Percentiles rank a stretch among this genome's conserved stretches.
Evolutionary conservation across 2,329 filamentous ascomycete species (phyloP).

Genomic region (Knufia fluminis): DNA sequence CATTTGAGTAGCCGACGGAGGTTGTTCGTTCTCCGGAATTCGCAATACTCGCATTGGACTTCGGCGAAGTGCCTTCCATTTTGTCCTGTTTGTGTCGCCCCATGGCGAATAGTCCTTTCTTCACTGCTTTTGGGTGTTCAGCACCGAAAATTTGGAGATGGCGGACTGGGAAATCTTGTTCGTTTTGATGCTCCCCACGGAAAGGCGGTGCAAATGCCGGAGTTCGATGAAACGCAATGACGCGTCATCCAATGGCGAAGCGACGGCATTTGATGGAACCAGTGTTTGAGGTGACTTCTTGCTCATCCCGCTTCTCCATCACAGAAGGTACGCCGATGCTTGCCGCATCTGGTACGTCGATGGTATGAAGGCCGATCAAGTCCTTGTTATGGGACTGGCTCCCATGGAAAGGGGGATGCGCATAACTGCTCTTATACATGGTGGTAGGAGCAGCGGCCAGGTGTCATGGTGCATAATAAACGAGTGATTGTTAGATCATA

Average conservation of each 20-base stretch:
- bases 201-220: conserved; percentile 8
- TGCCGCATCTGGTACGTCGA: background rate
- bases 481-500: too few relatives aligned
- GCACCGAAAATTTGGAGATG: background rate
- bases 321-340: conserved; percentile 2
- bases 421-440: background rate
- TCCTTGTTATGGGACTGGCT: background rate
- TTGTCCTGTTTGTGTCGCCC: background rate
- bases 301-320: too few relatives aligned
- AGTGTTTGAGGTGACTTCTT: background rate
- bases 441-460: background rate
- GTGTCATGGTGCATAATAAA: too few relatives aligned
- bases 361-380: conserved; percentile 1
- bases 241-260: background rate
- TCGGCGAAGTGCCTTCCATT: background rate
- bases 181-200: conserved; percentile 5
- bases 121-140: background rate
- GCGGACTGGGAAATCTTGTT: conserved; percentile 1
- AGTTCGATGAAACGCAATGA: background rate
- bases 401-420: background rate
- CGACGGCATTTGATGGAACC: conserved; percentile 3
- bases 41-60: background rate
- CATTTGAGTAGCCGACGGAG: background rate
- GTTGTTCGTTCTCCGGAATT: background rate
- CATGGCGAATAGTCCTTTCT: background rate